These are phyloP conservation scores for Sporormia fimetaria DNA, from an alignment of 495 filamentous ascomycete species.

Conservation along the genomic window DNA sequence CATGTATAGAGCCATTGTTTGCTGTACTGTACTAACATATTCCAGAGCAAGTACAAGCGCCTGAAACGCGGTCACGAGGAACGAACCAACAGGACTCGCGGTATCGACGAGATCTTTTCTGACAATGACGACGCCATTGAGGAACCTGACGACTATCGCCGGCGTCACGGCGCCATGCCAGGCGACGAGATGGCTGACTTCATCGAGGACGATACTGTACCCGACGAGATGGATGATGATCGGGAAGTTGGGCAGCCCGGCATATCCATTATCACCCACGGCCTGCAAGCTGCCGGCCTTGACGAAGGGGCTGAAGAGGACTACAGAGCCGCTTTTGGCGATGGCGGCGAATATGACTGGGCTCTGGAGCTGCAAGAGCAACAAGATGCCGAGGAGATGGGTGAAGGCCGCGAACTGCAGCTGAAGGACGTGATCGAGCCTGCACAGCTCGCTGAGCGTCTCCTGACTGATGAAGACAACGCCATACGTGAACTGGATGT, in stretches of 20 bases:
- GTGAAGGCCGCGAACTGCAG: constrained; percentile 62
- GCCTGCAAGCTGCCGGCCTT: constrained; percentile 59
- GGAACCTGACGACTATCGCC: constrained; percentile 28
- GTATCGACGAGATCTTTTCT: constrained; percentile 81
- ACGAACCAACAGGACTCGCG: constrained; percentile 49
- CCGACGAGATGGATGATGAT: constrained; percentile 74
- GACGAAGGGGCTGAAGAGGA: constrained; percentile 87
- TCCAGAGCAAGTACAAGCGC: constrained; percentile 80
- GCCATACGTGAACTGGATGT: constrained; percentile 74
- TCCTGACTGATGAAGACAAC: constrained; percentile 93
- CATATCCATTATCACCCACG: constrained; percentile 53
- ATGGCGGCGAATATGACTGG: constrained; percentile 90
- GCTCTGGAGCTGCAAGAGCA: constrained; percentile 72
- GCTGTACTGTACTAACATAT: background rate
- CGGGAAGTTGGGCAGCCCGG: constrained; percentile 66
- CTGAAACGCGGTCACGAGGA: constrained; percentile 85
- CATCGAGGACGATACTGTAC: constrained; percentile 90
- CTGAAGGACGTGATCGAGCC: constrained; percentile 97
- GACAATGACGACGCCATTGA: constrained; percentile 71
- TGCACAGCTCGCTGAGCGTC: constrained; percentile 79
- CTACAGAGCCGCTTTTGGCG: constrained; percentile 90
- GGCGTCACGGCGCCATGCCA: constrained; percentile 38
- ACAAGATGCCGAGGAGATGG: constrained; percentile 57
- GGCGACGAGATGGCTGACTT: constrained; percentile 91
- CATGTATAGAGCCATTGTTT: constrained; percentile 35